phyloP scores from a whole-genome alignment of 148 eudicot species.

The Rhododendron ovatum region DNA sequence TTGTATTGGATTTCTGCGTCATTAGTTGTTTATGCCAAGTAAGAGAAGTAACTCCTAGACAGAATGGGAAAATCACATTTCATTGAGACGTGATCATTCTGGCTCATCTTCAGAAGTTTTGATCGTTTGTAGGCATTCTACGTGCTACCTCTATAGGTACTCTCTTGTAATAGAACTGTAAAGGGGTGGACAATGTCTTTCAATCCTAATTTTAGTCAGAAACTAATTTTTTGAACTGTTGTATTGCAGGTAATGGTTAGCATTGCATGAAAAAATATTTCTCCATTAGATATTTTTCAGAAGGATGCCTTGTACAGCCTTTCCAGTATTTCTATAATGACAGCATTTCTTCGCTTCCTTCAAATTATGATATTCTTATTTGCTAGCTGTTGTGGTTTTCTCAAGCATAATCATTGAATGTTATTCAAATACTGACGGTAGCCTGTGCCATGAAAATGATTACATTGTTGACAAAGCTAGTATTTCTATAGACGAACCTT shows the following conservation, averaged over 20 bases:
- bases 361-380: slow-evolving; percentile 55
- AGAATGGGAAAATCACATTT: slow-evolving; percentile 46
- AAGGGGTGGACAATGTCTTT: neutral
- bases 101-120: slow-evolving; percentile 65
- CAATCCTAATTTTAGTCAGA: neutral
- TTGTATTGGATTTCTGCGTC: neutral
- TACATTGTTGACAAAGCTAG: neutral
- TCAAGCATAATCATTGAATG: neutral
- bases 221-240: slow-evolving; percentile 1
- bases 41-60: slow-evolving; percentile 18
- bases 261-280: slow-evolving; percentile 56
- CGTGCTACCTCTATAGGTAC: slow-evolving; percentile 51
- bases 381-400: neutral
- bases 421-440: neutral
- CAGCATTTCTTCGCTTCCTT: slow-evolving; percentile 70
- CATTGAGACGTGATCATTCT: slow-evolving; percentile 57
- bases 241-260: slow-evolving; percentile 53
- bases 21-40: slow-evolving; percentile 24
- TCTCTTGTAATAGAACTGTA: neutral
- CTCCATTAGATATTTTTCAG: slow-evolving; percentile 38
- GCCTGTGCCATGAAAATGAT: neutral
- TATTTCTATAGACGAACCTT: too few species aligned
- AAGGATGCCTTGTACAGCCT: slow-evolving; percentile 48
- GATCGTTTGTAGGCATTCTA: slow-evolving; percentile 71
- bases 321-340: slow-evolving; percentile 57